Evolutionary conservation across 2,329 filamentous ascomycete species (phyloP).

Genomic region (Diaporthe citriasiana): DNA sequence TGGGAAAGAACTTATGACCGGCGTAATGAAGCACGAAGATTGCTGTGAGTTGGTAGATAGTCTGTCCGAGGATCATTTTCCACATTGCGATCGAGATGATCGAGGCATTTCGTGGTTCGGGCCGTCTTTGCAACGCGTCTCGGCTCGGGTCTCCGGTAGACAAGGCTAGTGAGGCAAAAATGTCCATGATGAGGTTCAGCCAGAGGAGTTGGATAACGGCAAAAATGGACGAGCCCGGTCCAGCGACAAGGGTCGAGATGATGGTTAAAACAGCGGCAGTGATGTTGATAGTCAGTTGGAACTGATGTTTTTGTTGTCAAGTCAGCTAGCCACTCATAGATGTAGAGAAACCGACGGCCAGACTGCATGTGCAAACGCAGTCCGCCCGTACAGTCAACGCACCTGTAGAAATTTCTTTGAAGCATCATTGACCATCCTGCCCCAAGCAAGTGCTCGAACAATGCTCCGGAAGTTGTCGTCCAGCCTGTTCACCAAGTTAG

Average conservation of each 20-base stretch:
- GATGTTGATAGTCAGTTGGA: conserved; percentile 74
- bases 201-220: conserved; percentile 73
- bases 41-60: conserved; percentile 77
- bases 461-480: conserved; percentile 70
- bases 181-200: conserved; percentile 77
- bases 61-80: conserved; percentile 86
- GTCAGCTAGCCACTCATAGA: not conserved
- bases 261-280: conserved; percentile 73
- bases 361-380: not conserved
- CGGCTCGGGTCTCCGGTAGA: conserved; percentile 63
- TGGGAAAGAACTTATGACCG: conserved; percentile 63
- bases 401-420: conserved; percentile 74
- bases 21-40: conserved; percentile 74
- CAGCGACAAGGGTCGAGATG: conserved; percentile 67
- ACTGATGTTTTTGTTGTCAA: conserved; percentile 51
- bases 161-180: conserved; percentile 69
- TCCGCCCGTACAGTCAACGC: not conserved
- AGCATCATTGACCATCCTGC: conserved; percentile 73
- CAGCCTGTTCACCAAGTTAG: not conserved
- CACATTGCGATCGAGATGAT: conserved; percentile 80
- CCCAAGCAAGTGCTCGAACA: conserved; percentile 74
- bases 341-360: no score
- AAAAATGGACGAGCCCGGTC: conserved; percentile 66
- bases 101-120: conserved; percentile 49
- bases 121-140: conserved; percentile 58